These are phyloP conservation scores for Stylonectria norvegica DNA, from an alignment of 2,329 filamentous ascomycete species.

Conservation along the genomic window DNA sequence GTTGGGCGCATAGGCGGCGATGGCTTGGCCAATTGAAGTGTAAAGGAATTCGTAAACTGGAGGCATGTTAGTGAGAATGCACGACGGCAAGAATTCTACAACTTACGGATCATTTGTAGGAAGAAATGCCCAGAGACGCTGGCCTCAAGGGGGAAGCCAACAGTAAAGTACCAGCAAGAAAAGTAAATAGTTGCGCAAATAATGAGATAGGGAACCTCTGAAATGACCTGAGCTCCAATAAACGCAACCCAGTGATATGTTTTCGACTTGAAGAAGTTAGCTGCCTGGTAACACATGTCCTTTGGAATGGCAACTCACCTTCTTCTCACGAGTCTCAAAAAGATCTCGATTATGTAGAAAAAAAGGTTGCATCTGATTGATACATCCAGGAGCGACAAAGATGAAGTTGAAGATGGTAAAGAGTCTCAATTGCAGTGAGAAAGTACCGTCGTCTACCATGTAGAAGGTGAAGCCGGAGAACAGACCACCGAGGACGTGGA, in stretches of 20 bases:
- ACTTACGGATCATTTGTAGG: conserved; percentile 47
- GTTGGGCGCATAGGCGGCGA: conserved; percentile 49
- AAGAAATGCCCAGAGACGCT: conserved; percentile 45
- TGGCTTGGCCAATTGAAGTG: conserved; percentile 40
- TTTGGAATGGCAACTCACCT: conserved; percentile 19
- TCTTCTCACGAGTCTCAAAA: conserved; percentile 48
- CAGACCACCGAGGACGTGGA: conserved; percentile 43
- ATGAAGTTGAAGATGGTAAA: conserved; percentile 53
- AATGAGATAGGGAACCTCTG: conserved; percentile 38
- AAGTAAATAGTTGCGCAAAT: conserved; percentile 41
- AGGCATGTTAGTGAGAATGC: conserved; percentile 16
- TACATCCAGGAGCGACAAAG: conserved; percentile 44
- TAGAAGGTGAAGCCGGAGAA: conserved; percentile 50
- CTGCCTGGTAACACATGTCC: neutral
- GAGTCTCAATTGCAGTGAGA: conserved; percentile 39
- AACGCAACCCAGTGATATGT: conserved; percentile 51
- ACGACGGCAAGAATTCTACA: neutral
- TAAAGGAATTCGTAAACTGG: conserved; percentile 40
- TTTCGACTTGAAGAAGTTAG: conserved; percentile 32
- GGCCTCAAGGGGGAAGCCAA: conserved; percentile 26
- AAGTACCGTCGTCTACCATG: conserved; percentile 41
- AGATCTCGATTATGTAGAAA: conserved; percentile 46
- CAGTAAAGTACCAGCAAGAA: conserved; percentile 49
- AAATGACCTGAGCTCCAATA: conserved; percentile 42
- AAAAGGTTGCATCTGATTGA: conserved; percentile 40